Evolutionary conservation across 106 monocot species (phyloP).

Genomic region (Ottelia alismoides): DNA sequence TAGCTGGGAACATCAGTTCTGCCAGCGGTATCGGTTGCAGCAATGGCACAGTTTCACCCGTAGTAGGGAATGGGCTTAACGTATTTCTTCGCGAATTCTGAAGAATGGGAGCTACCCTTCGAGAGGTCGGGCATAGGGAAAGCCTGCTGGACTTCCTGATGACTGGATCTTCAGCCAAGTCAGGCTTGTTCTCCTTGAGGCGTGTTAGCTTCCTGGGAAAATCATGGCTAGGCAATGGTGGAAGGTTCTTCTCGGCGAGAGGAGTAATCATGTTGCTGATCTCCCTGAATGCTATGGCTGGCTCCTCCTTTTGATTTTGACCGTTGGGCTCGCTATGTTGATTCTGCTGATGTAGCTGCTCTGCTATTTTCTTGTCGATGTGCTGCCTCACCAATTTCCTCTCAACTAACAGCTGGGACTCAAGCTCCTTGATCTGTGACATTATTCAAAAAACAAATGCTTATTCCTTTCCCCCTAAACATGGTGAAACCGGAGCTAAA

Average conservation of each 20-base stretch:
- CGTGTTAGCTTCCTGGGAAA: conserved; percentile 9
- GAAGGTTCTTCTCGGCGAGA: conserved; percentile 18
- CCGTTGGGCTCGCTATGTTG: conserved; percentile 18
- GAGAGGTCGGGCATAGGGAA: not conserved
- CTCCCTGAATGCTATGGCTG: conserved; percentile 15
- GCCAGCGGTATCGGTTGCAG: conserved; percentile 1
- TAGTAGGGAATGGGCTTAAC: not conserved
- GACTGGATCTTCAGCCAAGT: conserved; percentile 13
- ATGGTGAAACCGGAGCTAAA: not conserved
- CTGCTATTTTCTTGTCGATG: conserved; percentile 63
- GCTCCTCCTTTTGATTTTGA: conserved; percentile 14
- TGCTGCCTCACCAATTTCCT: conserved; percentile 76
- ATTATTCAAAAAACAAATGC: not conserved
- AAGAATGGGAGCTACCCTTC: too few relatives aligned
- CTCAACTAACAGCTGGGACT: conserved; percentile 76
- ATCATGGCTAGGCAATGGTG: not conserved
- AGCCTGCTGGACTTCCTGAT: conserved; percentile 14
- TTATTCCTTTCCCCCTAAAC: not conserved
- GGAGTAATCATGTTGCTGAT: conserved; percentile 8
- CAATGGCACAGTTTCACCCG: conserved; percentile 5
- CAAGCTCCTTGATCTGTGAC: conserved; percentile 54
- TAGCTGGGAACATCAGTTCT: too few relatives aligned
- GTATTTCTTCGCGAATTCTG: too few relatives aligned
- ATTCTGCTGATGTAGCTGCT: conserved; percentile 39
- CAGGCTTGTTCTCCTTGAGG: conserved; percentile 54